These are phyloP conservation scores for Elymus sibiricus DNA, from an alignment of 176 grass and related monocot species.

Conservation along the genomic window DNA sequence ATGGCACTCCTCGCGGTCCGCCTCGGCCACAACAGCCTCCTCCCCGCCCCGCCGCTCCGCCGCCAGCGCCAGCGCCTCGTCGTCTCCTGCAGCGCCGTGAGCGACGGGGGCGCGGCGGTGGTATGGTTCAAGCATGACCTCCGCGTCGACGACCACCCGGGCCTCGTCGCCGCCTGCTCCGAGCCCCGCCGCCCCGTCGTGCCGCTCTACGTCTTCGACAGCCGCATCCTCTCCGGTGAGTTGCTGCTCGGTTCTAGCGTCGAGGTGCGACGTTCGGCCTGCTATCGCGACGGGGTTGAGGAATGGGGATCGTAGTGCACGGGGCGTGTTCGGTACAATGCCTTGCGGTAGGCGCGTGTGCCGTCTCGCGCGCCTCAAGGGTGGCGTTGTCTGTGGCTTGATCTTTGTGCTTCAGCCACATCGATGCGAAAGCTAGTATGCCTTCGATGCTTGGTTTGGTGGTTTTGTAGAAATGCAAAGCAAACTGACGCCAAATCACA, in stretches of 20 bases:
- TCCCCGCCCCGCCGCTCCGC: constrained; percentile 5
- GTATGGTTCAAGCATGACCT: constrained; percentile 99
- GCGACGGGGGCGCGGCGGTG: constrained; percentile 39
- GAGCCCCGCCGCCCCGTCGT: constrained; percentile 55
- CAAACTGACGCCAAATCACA: not conserved
- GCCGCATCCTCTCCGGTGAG: constrained; percentile 71
- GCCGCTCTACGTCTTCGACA: constrained; percentile 94
- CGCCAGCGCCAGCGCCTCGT: not conserved
- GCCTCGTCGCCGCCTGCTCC: constrained; percentile 59
- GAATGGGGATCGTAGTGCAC: not conserved
- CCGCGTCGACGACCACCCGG: constrained; percentile 80
- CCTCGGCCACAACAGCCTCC: constrained; percentile 24
- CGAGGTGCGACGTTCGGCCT: not conserved
- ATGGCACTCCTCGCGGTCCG: constrained; percentile 66
- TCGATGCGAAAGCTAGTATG: not conserved
- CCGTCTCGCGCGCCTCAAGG: not conserved
- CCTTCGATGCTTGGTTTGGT: not conserved
- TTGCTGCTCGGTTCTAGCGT: not conserved
- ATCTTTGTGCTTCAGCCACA: not conserved
- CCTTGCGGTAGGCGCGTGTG: not conserved
- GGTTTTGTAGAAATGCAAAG: not conserved
- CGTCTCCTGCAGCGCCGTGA: constrained; percentile 25
- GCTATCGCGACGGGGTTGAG: not conserved
- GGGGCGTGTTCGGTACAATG: constrained; percentile 13
- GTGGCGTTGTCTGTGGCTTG: not conserved